A percentile compares a stretch with the other conserved stretches of the same genome.
Evolutionary conservation across 345 rosid genomes (phyloP).

Genomic region (Nasturtium officinale): DNA sequence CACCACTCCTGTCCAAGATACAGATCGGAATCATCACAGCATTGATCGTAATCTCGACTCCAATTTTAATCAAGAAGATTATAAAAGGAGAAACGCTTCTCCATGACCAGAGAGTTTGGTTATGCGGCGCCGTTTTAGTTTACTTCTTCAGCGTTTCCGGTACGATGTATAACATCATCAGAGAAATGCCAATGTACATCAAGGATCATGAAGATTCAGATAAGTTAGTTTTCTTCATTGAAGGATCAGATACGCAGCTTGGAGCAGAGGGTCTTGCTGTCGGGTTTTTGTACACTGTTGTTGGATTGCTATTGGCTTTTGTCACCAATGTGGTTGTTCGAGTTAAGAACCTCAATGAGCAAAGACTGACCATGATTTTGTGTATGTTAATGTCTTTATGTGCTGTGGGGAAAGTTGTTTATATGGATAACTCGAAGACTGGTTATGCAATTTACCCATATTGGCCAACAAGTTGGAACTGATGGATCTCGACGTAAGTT

Average conservation of each 20-base stretch:
- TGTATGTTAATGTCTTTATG: slow-evolving; percentile 59
- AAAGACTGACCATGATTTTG: slow-evolving; percentile 55
- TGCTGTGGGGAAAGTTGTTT: slow-evolving; percentile 69
- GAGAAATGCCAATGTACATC: slow-evolving; percentile 66
- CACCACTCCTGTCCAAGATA: slow-evolving; percentile 57
- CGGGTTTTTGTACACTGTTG: slow-evolving; percentile 73
- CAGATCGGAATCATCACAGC: slow-evolving; percentile 47
- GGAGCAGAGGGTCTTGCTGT: slow-evolving; percentile 77
- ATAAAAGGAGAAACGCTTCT: slow-evolving; percentile 58
- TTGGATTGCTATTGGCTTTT: slow-evolving; percentile 66
- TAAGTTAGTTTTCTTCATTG: slow-evolving; percentile 65
- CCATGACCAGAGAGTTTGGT: slow-evolving; percentile 63
- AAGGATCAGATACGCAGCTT: slow-evolving; percentile 74
- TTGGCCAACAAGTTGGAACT: slow-evolving; percentile 66
- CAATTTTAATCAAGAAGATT: slow-evolving; percentile 52
- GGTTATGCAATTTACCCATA: slow-evolving; percentile 65
- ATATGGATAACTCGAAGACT: slow-evolving; percentile 86
- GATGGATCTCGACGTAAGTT: slow-evolving; percentile 18
- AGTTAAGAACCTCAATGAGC: slow-evolving; percentile 52
- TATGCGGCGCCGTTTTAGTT: slow-evolving; percentile 59
- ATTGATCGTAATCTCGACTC: slow-evolving; percentile 47
- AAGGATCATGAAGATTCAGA: slow-evolving; percentile 52
- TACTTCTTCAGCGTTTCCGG: slow-evolving; percentile 86
- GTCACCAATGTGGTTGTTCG: slow-evolving; percentile 62
- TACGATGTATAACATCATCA: slow-evolving; percentile 69